Percentiles rank a stretch among this genome's conserved stretches.
Conservation (phyloP, 331 rosid genomes). For the Rhamnella rubrinervis region DNA sequence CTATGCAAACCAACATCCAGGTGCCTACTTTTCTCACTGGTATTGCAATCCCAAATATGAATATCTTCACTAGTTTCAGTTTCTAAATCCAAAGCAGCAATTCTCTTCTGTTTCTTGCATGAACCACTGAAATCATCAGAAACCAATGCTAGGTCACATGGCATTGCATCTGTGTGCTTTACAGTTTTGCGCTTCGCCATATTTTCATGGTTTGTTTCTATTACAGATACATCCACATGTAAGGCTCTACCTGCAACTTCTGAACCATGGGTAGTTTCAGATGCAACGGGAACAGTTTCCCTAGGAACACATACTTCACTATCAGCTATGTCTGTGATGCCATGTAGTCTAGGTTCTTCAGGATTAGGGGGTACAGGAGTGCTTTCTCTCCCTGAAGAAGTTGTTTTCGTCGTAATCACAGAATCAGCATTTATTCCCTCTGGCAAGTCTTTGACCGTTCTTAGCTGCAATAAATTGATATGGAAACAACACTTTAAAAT, state of each 20-base stretch:
- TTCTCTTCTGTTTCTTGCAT: slow-evolving; percentile 61
- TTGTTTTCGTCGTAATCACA: slow-evolving; percentile 27
- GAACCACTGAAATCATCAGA: slow-evolving; percentile 46
- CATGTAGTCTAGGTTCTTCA: slow-evolving; percentile 41
- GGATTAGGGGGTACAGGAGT: slow-evolving; percentile 39
- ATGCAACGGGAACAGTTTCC: slow-evolving; percentile 13
- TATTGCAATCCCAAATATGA: slow-evolving; percentile 31
- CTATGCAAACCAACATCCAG: slow-evolving; percentile 21
- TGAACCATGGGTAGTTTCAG: slow-evolving; percentile 38
- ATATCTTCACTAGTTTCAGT: slow-evolving; percentile 37
- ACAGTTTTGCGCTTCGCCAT: slow-evolving; percentile 54
- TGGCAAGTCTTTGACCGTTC: slow-evolving; percentile 31
- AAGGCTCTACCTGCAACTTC: slow-evolving; percentile 26
- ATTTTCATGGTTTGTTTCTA: slow-evolving; percentile 26
- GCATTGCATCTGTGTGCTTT: slow-evolving; percentile 33
- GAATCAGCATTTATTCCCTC: slow-evolving; percentile 33
- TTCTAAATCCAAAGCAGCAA: slow-evolving; percentile 45
- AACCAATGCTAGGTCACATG: slow-evolving; percentile 30
- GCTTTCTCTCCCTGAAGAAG: slow-evolving; percentile 33
- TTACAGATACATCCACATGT: slow-evolving; percentile 42
- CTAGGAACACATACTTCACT: slow-evolving; percentile 35
- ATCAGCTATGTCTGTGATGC: slow-evolving; percentile 22
- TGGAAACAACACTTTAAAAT: slow-evolving; percentile 23
- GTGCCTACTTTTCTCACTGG: slow-evolving; percentile 20
- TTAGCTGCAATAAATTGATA: slow-evolving; percentile 47